Base-by-base conservation (phyloP, 83 land plant species). In the Picea abies region DNA sequence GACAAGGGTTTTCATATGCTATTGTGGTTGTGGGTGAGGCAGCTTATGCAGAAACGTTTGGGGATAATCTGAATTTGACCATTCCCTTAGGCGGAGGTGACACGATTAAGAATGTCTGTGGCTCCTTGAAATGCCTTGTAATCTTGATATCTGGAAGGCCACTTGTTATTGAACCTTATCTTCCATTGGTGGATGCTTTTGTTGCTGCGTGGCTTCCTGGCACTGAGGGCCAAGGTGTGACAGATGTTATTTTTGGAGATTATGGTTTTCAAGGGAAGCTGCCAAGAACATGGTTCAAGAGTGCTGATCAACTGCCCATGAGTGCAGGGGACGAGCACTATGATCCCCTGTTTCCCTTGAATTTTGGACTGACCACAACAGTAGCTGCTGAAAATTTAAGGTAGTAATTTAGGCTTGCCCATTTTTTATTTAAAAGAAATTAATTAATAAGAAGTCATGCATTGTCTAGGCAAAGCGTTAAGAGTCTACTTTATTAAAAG, bases 161-260 rank as follows among this genome's bases (percentile, higher is more conserved):
- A 7, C 75, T 88, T 20, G 85, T 88, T 52, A 66, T 88, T 10
- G 80, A 83, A 49, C 90, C 89, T 9, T 83, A 83, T 47, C 75
- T 88, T 35, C 79, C 80, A 22, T 22, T 71, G 25, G 67, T 88
- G 15, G 85, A 88, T 56, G 90, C 85, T 17, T 63, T 86, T 23
- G 90, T 88, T 25, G 90, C 85, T 1, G 90, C 90, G 9, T 88
- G 90, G 88, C 83, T 88, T 26, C 90, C 88, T 2, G 90, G 90
- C 14, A 79, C 83, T 0, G 89, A 88, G 49, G 90, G 85, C 8
- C 2, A 65, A 78, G 64, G 64, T 52, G 25, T 65, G 39, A 80
- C 97, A 10, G 94, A 95, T 84, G 93, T 93, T 68, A 68, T 95
- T 3, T 93, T 95, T 83, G 98, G 98, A 49, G 94, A 94, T 78